Evolutionary conservation across 768 basidiomycete genomes (phyloP), one percentile per base, ranked within the genome.

Genomic region (Paxillus involutus): DNA sequence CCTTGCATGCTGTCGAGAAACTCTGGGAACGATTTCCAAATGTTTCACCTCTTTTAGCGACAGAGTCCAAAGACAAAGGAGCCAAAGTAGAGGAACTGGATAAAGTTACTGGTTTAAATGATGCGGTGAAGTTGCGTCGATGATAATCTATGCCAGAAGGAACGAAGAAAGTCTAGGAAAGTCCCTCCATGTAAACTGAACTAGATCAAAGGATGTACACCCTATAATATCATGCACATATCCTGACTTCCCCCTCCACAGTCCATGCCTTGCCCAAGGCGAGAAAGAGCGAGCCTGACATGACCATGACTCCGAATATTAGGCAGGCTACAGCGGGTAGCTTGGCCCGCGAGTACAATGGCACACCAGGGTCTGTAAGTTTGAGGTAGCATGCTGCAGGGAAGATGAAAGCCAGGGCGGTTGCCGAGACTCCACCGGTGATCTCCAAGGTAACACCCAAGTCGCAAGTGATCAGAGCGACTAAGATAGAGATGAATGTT

Each of bases 371-470:
- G 57, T 85, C 80, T 12, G 78, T 67, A 44, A 96, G 83, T 68
- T 88, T 88, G 63, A 91, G 73, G 74, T 90, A 94, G 69, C 93
- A 96, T 3, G 83, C 85, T 0, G 93, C 88, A 10, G 93, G 89
- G 67, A 94, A 94, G 59, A 98, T 94, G 74, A 87, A 98, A 4
- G 96, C 96, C 10, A 98, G 80, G 0, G 93, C 85, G 0, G 94
- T 93, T 6, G 91, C 91, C 13, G 91, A 91, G 11, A 91, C 81
- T n/a, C 96, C 96, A n/a, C 97, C 97, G 0, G 94, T 95, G 42
- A 99, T 89, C 75, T 99, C 97, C 37, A 99, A 86, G 75, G 96
- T 97, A 43, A 98, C 88, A n/a, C 97, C 97, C 13, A 99, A 81
- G 69, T 99, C 96, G 67, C 94, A 97, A 1, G 96, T 98, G 53